These are phyloP conservation scores for Coemansia sp. DNA, from an alignment of 192 early-diverging fungal species.

Conservation along the genomic window DNA sequence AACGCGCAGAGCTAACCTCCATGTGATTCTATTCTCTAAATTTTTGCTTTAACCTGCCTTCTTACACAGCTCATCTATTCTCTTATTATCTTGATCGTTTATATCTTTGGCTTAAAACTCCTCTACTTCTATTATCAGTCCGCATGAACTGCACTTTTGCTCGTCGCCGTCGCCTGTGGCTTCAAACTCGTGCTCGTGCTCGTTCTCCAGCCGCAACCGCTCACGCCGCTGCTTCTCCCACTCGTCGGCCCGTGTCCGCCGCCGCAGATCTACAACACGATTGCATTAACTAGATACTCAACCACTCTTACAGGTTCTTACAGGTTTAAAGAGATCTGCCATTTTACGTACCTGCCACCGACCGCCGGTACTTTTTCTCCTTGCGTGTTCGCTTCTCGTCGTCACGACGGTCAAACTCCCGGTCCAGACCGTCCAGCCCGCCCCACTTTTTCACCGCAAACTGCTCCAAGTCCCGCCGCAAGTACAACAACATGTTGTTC, in stretches of 20 bases:
- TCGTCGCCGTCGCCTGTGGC: constrained; percentile 52
- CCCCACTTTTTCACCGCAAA: constrained; percentile 97
- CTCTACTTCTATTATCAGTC: constrained; percentile 66
- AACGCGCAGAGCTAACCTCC: background rate
- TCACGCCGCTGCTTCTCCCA: constrained; percentile 57
- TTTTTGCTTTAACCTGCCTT: no score
- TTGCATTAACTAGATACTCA: no score
- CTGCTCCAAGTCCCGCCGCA: constrained; percentile 82
- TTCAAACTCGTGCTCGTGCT: constrained; percentile 77
- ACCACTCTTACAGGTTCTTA: no score
- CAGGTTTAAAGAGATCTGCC: no score
- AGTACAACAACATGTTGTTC: constrained; percentile 95
- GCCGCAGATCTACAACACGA: constrained; percentile 62
- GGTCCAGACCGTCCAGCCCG: constrained; percentile 76
- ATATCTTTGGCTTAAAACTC: constrained; percentile 54
- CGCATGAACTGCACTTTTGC: constrained; percentile 67
- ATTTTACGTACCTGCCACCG: constrained; percentile 54
- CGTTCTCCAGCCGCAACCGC: constrained; percentile 56
- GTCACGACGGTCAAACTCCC: constrained; percentile 79
- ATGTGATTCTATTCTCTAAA: background rate
- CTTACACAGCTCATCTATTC: no score
- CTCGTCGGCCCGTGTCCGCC: constrained; percentile 73
- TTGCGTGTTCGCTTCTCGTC: constrained; percentile 77
- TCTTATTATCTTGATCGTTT: background rate
- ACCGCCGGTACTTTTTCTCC: constrained; percentile 79